These are phyloP conservation scores for Colletotrichum tamarilloi DNA, from an alignment of 2,329 filamentous ascomycete genomes.

Conservation along the genomic window DNA sequence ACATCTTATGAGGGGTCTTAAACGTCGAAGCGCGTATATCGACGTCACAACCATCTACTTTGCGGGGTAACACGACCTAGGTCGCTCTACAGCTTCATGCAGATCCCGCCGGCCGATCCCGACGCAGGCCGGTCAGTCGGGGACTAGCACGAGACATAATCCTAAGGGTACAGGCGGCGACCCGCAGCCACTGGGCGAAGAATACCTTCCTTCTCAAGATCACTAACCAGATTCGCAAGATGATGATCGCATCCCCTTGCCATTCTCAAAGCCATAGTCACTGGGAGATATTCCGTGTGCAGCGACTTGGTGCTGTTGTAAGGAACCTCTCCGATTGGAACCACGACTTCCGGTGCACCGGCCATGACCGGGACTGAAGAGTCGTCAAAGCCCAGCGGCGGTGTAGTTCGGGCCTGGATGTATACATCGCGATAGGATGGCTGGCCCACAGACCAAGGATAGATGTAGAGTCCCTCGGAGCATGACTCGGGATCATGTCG, in stretches of 20 bases:
- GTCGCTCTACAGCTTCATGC: not conserved
- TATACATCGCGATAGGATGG: conserved; percentile 28
- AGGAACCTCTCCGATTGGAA: conserved; percentile 15
- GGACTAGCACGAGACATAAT: not conserved
- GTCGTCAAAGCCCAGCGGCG: conserved; percentile 17
- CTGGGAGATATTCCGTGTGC: conserved; percentile 13
- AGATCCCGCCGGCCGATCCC: not conserved
- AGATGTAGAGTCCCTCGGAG: conserved; percentile 34
- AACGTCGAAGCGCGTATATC: not conserved
- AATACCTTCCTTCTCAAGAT: conserved; percentile 11
- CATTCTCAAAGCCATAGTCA: conserved; percentile 23
- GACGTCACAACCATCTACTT: not conserved
- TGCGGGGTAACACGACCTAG: not conserved
- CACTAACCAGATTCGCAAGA: conserved; percentile 9
- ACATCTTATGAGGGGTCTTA: not conserved
- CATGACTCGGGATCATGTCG: conserved; percentile 28
- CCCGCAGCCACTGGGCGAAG: conserved; percentile 1
- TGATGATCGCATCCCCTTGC: conserved; percentile 24
- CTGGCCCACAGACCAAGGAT: conserved; percentile 8
- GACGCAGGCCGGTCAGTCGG: not conserved
- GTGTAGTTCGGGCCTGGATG: conserved; percentile 2
- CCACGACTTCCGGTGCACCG: conserved; percentile 18
- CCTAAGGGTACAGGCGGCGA: not conserved
- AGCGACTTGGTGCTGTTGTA: conserved; percentile 8
- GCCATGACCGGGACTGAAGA: conserved; percentile 2